Percentiles rank a stretch among this genome's conserved stretches.
These are phyloP conservation scores for Stentor coeruleus DNA, from an alignment of 73 alveolate species.

Conservation along the genomic window DNA sequence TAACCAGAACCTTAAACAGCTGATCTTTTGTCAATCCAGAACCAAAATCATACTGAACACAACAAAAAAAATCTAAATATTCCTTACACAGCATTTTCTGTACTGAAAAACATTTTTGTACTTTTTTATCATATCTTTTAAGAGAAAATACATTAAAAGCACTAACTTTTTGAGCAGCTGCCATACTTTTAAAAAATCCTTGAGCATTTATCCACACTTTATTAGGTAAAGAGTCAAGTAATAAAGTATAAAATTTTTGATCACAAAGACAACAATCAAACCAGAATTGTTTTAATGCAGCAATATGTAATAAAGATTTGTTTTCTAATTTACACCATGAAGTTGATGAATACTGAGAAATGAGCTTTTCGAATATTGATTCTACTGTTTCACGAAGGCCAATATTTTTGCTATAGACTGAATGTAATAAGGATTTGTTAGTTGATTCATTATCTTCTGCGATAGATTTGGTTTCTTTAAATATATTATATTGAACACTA, in stretches of 20 bases:
- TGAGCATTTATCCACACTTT: not conserved
- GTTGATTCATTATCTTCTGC: not conserved
- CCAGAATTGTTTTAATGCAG: constrained; percentile 12
- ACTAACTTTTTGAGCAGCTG: not conserved
- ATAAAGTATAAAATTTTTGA: not conserved
- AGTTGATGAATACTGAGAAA: not conserved
- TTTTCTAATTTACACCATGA: constrained; percentile 1
- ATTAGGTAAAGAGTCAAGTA: not conserved
- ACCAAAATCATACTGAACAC: constrained; percentile 11
- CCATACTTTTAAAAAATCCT: not conserved
- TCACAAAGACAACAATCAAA: constrained; percentile 13
- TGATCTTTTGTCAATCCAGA: not conserved
- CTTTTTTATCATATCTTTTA: not conserved
- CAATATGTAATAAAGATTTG: not conserved
- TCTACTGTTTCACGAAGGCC: not conserved
- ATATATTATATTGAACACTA: not conserved
- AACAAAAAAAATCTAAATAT: not conserved
- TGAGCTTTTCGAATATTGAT: not conserved
- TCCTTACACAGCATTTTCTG: constrained; percentile 2
- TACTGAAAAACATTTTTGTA: not conserved
- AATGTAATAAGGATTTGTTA: too few relatives aligned
- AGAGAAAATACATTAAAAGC: not conserved
- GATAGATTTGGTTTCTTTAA: not conserved
- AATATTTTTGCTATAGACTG: not conserved
- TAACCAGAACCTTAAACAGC: not conserved